Conservation (phyloP, 768 basidiomycete genomes). For the Pleurotus tuoliensis region DNA sequence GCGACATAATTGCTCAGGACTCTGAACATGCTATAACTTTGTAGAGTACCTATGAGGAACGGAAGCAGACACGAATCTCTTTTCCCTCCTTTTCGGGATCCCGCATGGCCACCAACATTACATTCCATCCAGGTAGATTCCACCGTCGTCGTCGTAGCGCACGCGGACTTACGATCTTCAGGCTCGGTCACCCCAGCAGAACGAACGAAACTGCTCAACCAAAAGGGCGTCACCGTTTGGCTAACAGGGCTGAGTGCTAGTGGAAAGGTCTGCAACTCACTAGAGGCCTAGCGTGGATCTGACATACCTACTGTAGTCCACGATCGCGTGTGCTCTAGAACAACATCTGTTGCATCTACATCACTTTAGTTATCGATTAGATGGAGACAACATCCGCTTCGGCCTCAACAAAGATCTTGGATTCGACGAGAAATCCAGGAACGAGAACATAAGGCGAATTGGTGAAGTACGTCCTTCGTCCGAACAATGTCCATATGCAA, state of each 20-base stretch:
- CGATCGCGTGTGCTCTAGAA: constrained; percentile 94
- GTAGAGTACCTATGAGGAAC: too few relatives aligned
- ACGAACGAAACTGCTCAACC: constrained; percentile 62
- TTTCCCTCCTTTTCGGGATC: neutral
- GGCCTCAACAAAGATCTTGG: constrained; percentile 97
- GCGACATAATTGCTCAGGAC: neutral
- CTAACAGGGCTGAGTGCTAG: constrained; percentile 93
- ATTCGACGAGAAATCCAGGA: constrained; percentile 87
- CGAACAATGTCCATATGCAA: too few relatives aligned
- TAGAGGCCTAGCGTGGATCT: neutral
- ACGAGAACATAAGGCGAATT: constrained; percentile 95
- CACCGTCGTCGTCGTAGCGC: neutral
- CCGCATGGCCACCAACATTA: constrained; percentile 50
- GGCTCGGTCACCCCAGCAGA: constrained; percentile 71
- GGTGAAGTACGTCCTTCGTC: constrained; percentile 62
- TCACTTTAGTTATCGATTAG: constrained; percentile 87
- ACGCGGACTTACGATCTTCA: constrained; percentile 22
- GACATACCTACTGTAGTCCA: constrained; percentile 56
- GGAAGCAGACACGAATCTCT: too few relatives aligned
- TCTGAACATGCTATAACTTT: too few relatives aligned
- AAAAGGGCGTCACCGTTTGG: constrained; percentile 93
- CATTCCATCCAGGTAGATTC: constrained; percentile 60
- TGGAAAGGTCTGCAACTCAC: constrained; percentile 65
- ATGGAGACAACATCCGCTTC: constrained; percentile 94
- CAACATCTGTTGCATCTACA: constrained; percentile 87